Evolutionary conservation across 106 monocot genomes (phyloP).

Genomic region (Acorus calamus): DNA sequence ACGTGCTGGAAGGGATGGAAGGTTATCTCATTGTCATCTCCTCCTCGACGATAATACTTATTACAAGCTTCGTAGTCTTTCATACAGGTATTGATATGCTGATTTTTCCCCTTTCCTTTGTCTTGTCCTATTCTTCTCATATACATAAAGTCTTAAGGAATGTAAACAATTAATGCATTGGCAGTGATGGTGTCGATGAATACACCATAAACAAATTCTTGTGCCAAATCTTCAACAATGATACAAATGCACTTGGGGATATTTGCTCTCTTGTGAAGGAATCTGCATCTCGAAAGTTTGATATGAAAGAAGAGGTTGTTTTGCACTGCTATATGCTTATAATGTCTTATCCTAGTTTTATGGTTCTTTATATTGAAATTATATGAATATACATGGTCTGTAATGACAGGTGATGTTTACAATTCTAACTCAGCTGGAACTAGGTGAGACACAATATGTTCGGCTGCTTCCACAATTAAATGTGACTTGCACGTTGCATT

Average conservation of each 20-base stretch:
- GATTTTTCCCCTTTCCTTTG: neutral
- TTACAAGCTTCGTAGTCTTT: constrained; percentile 79
- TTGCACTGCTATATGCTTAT: neutral
- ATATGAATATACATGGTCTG: neutral
- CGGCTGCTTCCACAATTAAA: constrained; percentile 48
- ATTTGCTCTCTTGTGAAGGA: constrained; percentile 77
- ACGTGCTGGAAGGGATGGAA: constrained; percentile 95
- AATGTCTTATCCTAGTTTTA: neutral
- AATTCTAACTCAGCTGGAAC: constrained; percentile 76
- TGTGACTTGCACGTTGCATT: constrained; percentile 71
- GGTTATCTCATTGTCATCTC: constrained; percentile 73
- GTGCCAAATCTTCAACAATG: constrained; percentile 51
- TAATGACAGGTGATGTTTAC: constrained; percentile 65
- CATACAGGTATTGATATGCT: constrained; percentile 43
- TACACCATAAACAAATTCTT: constrained; percentile 79
- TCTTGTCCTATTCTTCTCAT: neutral
- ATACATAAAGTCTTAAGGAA: neutral
- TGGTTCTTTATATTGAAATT: neutral
- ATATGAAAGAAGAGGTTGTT: constrained; percentile 95
- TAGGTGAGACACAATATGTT: constrained; percentile 73
- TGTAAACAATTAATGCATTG: constrained; percentile 8
- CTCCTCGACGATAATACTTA: constrained; percentile 64
- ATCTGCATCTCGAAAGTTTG: constrained; percentile 58
- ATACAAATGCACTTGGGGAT: constrained; percentile 22
- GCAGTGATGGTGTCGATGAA: constrained; percentile 95